phyloP scores from a whole-genome alignment of 352 stramenopile genomes.

The Globisporangium nagaii region DNA sequence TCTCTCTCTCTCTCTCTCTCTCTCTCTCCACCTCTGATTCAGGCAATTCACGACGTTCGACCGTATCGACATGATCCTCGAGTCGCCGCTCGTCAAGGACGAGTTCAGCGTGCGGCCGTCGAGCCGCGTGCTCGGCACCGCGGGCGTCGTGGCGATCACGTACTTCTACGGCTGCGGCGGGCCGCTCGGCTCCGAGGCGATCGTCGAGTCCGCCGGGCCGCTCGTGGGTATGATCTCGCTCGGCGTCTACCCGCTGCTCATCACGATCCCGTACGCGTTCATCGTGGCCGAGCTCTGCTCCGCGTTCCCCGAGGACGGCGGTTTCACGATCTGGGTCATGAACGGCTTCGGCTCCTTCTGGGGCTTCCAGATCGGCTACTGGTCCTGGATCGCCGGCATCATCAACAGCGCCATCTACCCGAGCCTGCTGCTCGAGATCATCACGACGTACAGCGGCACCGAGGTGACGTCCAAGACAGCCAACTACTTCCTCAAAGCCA shows the following conservation, averaged over 20 bases:
- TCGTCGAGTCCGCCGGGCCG: slow-evolving; percentile 17
- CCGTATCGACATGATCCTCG: slow-evolving; percentile 7
- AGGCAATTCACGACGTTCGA: slow-evolving; percentile 1
- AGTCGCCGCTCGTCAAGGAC: slow-evolving; percentile 1
- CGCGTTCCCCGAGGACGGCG: too few relatives aligned
- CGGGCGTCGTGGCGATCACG: slow-evolving; percentile 16
- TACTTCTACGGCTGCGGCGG: slow-evolving; percentile 17
- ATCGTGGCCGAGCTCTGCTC: too few relatives aligned
- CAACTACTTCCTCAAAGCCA: slow-evolving; percentile 16
- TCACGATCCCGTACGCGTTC: too few relatives aligned
- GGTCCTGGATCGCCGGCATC: slow-evolving; percentile 59
- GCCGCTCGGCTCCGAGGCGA: slow-evolving; percentile 14
- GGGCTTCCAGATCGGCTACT: slow-evolving; percentile 60
- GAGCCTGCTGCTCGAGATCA: not conserved
- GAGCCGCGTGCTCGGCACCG: slow-evolving; percentile 15
- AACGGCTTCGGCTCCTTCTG: slow-evolving; percentile 80
- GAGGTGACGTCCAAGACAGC: slow-evolving; percentile 6
- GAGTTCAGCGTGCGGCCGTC: not conserved
- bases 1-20: not conserved
- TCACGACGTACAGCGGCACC: not conserved
- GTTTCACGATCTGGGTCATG: slow-evolving; percentile 82
- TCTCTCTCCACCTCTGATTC: not conserved
- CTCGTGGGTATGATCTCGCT: slow-evolving; percentile 79
- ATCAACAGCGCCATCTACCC: slow-evolving; percentile 33
- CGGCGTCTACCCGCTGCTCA: too few relatives aligned